Base-by-base conservation (phyloP, 192 early-diverging fungal genomes). In the Rhizoclosmatium sp. region DNA sequence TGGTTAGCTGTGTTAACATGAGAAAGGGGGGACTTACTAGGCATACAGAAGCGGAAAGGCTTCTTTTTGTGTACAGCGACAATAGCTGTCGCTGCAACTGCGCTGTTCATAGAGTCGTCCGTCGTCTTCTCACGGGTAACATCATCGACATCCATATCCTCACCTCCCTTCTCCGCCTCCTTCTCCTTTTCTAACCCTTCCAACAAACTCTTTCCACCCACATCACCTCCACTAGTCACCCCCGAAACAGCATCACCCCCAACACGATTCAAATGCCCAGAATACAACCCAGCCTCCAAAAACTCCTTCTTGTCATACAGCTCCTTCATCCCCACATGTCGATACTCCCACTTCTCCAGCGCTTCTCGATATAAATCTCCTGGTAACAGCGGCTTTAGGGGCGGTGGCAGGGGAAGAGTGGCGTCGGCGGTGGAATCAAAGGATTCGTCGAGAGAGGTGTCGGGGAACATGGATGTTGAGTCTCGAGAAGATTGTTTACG, bases 41-140 rank as follows among this genome's bases (percentile, higher is more conserved):
- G 92, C 39, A 92, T 58, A 2, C 84, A 85, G 58, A 95, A 90
- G 31, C 69, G 66, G 71, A 90, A 90, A n/a, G 14, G 41, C 42
- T 80, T 80, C 51, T 54, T 54, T 54, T 54, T 16, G 51, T 16
- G 16, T 54, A 54, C 51, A 31, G 31, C 31, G 31, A 31, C 31
- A 31, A 21, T n/a, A n/a, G 21, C 3, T 14, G 12, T 65, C n/a
- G 64, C n/a, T 3, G 64, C 3, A 19, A 39, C 39, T 40, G 19
- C n/a, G 0, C 3, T 39, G 39, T 54, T 64, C 47, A 47, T 4
- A 60, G 19, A 59, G 16, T 4, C 16, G 2, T 59, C 23, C 21
- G 9, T 3, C 51, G 19, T 14, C 60, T 7, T 65, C 58, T 31
- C 31, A 31, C 31, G 31, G 31, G 31, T 39, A 21, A 1, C 73